Conservation (phyloP, 345 rosid species). For the Hibiscus tridactylites region DNA sequence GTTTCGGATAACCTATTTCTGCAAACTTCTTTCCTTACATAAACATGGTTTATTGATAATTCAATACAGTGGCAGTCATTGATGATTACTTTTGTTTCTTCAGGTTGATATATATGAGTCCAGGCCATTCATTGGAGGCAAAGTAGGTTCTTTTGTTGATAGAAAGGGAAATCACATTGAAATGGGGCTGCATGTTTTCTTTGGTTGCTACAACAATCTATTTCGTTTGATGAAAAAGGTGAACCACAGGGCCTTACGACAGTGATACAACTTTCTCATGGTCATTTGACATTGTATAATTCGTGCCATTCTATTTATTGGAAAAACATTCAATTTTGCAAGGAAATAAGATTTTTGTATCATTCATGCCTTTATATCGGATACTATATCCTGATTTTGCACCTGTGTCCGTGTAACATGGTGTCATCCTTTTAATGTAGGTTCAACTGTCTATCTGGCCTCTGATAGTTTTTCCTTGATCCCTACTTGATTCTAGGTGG, state of each 20-base stretch:
- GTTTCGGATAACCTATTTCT: neutral
- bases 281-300: neutral
- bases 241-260: slow-evolving; percentile 11
- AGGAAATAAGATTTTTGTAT: neutral
- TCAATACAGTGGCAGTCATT: neutral
- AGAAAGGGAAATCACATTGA: slow-evolving; percentile 84
- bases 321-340: neutral
- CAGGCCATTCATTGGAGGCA: slow-evolving; percentile 88
- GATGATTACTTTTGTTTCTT: slow-evolving; percentile 7
- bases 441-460: neutral
- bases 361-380: too few relatives aligned
- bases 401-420: neutral
- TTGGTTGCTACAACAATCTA: slow-evolving; percentile 95
- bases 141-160: slow-evolving; percentile 99
- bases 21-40: neutral
- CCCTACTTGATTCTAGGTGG: slow-evolving; percentile 44
- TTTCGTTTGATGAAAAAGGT: slow-evolving; percentile 97
- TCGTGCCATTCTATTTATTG: neutral
- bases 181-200: slow-evolving; percentile 98
- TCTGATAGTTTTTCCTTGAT: slow-evolving; percentile 17
- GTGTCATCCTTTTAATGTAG: neutral
- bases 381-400: neutral
- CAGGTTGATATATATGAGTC: slow-evolving; percentile 98
- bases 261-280: neutral
- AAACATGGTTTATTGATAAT: neutral